Base-by-base conservation (phyloP, 163 green algal genomes). In the Chlamydomonas reinhardtii region DNA sequence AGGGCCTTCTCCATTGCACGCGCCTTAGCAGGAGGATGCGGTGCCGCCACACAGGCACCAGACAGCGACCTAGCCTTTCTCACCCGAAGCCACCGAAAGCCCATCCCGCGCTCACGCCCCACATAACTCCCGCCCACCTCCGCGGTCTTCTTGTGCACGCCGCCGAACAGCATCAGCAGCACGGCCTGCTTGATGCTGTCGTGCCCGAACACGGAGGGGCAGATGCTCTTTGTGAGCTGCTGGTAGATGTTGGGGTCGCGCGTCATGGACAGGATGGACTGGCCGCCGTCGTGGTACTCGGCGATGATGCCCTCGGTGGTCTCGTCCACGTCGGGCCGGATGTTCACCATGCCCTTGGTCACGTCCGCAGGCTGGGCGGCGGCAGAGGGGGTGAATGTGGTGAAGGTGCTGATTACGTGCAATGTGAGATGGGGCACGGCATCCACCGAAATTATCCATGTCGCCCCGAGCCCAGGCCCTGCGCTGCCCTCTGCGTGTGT, bases 91-190 rank as follows among this genome's bases (percentile, higher is more conserved):
- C n/a, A n/a, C n/a, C n/a, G n/a, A n/a, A n/a, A n/a, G n/a, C n/a
- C n/a, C n/a, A n/a, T n/a, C n/a, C n/a, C 62, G 34, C 14, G 17
- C 20, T 5, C 17, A 64, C 17, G 56, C 56, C 20, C 17, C 56
- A 64, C 20, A n/a, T n/a, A n/a, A n/a, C n/a, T 4, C 29, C 34
- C 74, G 73, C 88, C 12, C 82, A 96, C 95, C 93, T 98, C 95
- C 0, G 62, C 64, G 0, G 96, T 98, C n/a, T 71, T 52, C 91
- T 99, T 99, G 94, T 98, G 96, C 79, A 99, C 93, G 59, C 98
- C 98, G 24, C 98, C 98, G 82, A 99, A 93, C 65, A 99, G 95
- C 98, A 99, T 99, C 24, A 99, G 95, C 86, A 99, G 93, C 59
- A 99, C 92, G 12, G 98, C 97, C 59, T 97, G 93, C 95, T 99